Evolutionary conservation across 164 flowering plant genomes (phyloP).

Genomic region (Chloranthus sessilifolius): DNA sequence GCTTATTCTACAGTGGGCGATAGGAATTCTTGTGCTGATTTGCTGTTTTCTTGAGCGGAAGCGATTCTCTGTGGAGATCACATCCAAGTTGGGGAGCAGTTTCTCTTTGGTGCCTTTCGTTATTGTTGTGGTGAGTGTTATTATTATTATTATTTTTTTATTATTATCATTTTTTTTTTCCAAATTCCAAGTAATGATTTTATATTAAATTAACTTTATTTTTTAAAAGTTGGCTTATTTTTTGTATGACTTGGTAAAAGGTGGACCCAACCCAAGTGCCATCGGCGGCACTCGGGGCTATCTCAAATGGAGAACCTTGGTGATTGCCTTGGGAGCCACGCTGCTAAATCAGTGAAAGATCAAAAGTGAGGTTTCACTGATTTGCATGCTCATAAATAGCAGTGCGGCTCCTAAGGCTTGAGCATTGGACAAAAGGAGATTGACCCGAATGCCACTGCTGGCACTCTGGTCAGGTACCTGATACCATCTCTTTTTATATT

Average conservation of each 20-base stretch:
- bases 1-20: constrained; percentile 95
- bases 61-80: constrained; percentile 56
- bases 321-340: no score
- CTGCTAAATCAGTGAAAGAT: no score
- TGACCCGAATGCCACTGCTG: no score
- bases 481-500: neutral
- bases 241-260: neutral
- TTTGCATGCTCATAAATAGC: no score
- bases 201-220: neutral
- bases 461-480: no score
- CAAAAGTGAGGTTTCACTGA: no score
- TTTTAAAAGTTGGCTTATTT: neutral
- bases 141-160: no score
- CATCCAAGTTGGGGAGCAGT: constrained; percentile 92
- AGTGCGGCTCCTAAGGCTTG: no score
- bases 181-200: neutral
- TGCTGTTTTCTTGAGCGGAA: constrained; percentile 82
- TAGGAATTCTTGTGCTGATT: constrained; percentile 81
- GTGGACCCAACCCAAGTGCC: no score
- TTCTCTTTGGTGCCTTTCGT: constrained; percentile 86
- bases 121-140: constrained; percentile 77
- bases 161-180: constrained; percentile 4
- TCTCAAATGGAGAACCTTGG: no score
- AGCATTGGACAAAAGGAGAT: no score
- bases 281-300: no score